Percentiles rank a stretch among this genome's conserved stretches.
Conservation (phyloP, 306 rosid species). For the Mimosa pudica region DNA sequence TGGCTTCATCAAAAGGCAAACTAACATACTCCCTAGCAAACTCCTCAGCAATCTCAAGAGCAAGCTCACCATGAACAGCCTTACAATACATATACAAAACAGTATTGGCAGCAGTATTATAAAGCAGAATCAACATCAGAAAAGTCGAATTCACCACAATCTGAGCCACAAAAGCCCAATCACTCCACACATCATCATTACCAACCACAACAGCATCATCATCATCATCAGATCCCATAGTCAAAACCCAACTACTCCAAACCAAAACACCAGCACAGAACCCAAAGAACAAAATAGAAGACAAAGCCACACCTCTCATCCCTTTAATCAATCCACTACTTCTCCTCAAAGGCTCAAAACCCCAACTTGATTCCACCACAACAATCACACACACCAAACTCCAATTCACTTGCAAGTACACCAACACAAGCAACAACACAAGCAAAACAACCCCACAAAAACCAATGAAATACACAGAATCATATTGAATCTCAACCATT, state of each 20-base stretch:
- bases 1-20: slow-evolving; percentile 70
- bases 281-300: slow-evolving; percentile 42
- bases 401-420: slow-evolving; percentile 51
- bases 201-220: too few relatives aligned
- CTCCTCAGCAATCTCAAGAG: slow-evolving; percentile 56
- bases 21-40: slow-evolving; percentile 51
- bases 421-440: slow-evolving; percentile 9
- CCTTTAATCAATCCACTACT: slow-evolving; percentile 49
- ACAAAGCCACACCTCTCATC: slow-evolving; percentile 44
- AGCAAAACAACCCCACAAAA: slow-evolving; percentile 14
- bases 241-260: slow-evolving; percentile 31
- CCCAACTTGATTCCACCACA: slow-evolving; percentile 55
- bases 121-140: slow-evolving; percentile 51
- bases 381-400: slow-evolving; percentile 41
- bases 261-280: slow-evolving; percentile 24
- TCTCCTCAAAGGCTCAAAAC: slow-evolving; percentile 41
- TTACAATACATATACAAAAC: slow-evolving; percentile 53
- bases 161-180: slow-evolving; percentile 50
- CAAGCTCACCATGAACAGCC: slow-evolving; percentile 54
- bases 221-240: slow-evolving; percentile 4
- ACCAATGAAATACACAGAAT: slow-evolving; percentile 40
- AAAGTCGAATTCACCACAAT: slow-evolving; percentile 55
- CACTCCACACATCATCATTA: slow-evolving; percentile 43
- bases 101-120: slow-evolving; percentile 51
- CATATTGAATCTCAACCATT: slow-evolving; percentile 3